Base-by-base conservation (phyloP, 495 filamentous ascomycete genomes). In the Aspergillus cristatus region DNA sequence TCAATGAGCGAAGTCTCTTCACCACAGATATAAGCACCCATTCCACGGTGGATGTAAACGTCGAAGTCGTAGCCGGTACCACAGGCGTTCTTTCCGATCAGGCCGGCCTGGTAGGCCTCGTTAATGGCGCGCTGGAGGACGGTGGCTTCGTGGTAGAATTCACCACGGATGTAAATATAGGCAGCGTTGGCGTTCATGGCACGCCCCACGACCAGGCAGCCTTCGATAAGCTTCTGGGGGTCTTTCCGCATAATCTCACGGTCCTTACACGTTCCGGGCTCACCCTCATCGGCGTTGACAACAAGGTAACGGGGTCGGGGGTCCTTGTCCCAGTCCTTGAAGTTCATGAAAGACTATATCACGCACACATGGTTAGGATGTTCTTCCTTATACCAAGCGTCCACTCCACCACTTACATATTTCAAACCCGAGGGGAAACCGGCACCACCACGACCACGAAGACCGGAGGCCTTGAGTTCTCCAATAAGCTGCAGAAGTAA, bases 161-260 rank as follows among this genome's bases (percentile, higher is more conserved):
- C 91, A 51, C 91, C 91, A 58, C 91, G 91, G 56, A 98, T 97
- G 62, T 98, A 98, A 58, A 98, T 98, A 68, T 98, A 98, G 47
- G 91, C 91, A 47, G 91, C 93, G 18, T 86, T 89, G 60, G 87
- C 89, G 66, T 98, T 94, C 88, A 95, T 95, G 46, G 87, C 85
- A 52, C 89, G 85, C 14, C 91, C 91, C 40, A 94, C 93, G 29
- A 98, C 87, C 42, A 98, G 68, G 65, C 91, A 98, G 50, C 91
- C 91, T 69, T 98, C 91, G 47, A 98, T 72, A 41, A 98, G 80
- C 72, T 97, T 97, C 71, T 98, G 91, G 31, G 91, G 91, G 58
- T 98, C 93, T 65, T 98, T 97, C 60, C 91, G 86, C 90, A 98
- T 98, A 54, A 98, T 98, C 65, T 97, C 93, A 55, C 91, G 84